These are phyloP conservation scores for Colletotrichum cereale DNA, from an alignment of 2,329 filamentous ascomycete genomes.

Conservation along the genomic window DNA sequence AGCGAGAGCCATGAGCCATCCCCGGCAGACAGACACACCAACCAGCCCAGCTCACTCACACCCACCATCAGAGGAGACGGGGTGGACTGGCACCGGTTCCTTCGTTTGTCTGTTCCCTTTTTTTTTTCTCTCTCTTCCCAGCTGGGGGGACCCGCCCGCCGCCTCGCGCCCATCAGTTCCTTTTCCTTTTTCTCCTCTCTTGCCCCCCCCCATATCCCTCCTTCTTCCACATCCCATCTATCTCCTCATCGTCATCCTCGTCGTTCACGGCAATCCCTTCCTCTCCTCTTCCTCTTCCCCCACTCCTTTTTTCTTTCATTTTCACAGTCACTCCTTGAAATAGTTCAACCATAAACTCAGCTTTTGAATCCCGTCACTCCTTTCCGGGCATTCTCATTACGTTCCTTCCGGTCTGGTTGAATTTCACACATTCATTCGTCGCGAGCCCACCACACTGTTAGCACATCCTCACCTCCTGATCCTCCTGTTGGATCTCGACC, in stretches of 20 bases:
- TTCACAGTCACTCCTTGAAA: conserved; percentile 65
- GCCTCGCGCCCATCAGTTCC: conserved; percentile 43
- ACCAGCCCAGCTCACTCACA: not conserved
- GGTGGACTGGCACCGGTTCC: conserved; percentile 37
- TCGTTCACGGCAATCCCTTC: conserved; percentile 52
- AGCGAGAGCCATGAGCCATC: not conserved
- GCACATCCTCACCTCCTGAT: conserved; percentile 40
- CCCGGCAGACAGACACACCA: not conserved
- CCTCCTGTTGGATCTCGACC: conserved; percentile 42
- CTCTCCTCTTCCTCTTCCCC: conserved; percentile 51
- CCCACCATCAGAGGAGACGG: conserved; percentile 20
- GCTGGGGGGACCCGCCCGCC: conserved; percentile 15
- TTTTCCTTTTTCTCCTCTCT: conserved; percentile 45
- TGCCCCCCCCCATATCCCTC: conserved; percentile 46
- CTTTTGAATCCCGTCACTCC: conserved; percentile 63
- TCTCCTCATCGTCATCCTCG: conserved; percentile 50
- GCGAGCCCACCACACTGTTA: conserved; percentile 39
- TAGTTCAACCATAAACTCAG: conserved; percentile 50
- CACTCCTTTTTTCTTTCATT: conserved; percentile 55
- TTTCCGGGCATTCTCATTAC: conserved; percentile 62
- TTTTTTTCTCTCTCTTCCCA: conserved; percentile 9
- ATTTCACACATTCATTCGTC: conserved; percentile 42
- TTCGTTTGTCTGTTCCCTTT: conserved; percentile 35
- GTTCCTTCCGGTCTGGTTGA: conserved; percentile 51
- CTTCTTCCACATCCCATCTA: conserved; percentile 51